A percentile compares a stretch with the other conserved stretches of the same genome.
Evolutionary conservation across 2,329 filamentous ascomycete genomes (phyloP).

Genomic region (Fusarium tanahbumbuense): DNA sequence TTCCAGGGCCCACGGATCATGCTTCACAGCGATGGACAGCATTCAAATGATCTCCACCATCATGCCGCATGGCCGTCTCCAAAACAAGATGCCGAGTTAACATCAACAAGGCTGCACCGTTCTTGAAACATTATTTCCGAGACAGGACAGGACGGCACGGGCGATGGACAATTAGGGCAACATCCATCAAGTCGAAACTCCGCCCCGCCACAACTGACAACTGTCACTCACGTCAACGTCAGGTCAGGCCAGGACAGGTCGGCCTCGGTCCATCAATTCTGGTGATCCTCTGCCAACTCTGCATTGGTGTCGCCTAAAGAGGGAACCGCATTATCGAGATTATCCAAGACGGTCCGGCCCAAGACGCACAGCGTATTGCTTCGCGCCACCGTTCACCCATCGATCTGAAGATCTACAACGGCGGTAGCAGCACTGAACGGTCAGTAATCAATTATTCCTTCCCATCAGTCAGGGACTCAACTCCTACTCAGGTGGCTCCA

Average conservation of each 20-base stretch:
- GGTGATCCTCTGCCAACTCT: constrained; percentile 11
- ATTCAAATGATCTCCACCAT: constrained; percentile 17
- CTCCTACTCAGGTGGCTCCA: constrained; percentile 16
- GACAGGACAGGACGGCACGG: constrained; percentile 20
- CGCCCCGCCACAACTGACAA: constrained; percentile 43
- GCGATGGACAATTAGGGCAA: constrained; percentile 1
- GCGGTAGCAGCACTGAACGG: neutral
- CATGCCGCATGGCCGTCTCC: neutral
- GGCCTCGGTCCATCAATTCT: neutral
- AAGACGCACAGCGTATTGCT: constrained; percentile 23
- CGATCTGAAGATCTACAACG: constrained; percentile 31
- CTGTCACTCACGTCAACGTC: constrained; percentile 25
- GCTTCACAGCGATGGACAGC: constrained; percentile 12
- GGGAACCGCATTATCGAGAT: constrained; percentile 33
- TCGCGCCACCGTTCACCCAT: constrained; percentile 28
- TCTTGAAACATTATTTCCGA: constrained; percentile 19
- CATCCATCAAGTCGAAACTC: constrained; percentile 19
- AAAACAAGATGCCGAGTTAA: constrained; percentile 4
- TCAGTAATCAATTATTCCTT: constrained; percentile 17
- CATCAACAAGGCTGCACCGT: neutral
- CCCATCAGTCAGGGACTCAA: constrained; percentile 1
- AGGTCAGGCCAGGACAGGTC: constrained; percentile 3
- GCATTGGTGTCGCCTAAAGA: constrained; percentile 10
- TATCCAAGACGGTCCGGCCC: constrained; percentile 15
- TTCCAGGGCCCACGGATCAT: constrained; percentile 27